A percentile compares a stretch with the other conserved stretches of the same genome.
phyloP scores from a whole-genome alignment of 2,329 filamentous ascomycete genomes.

The Monosporascus sp. region DNA sequence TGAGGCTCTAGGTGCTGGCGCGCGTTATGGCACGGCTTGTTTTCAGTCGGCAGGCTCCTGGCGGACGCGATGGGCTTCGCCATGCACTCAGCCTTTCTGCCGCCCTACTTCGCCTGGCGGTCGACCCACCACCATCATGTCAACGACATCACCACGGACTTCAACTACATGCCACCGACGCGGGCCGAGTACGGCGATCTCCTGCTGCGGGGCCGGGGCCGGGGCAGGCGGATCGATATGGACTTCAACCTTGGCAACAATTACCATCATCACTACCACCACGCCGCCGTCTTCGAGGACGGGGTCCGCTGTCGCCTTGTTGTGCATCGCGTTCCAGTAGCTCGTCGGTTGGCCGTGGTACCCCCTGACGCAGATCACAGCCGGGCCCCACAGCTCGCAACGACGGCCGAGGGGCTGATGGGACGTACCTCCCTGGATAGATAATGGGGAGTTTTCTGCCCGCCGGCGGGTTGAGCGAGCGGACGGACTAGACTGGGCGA shows the following conservation, averaged over 20 bases:
- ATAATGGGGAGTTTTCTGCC: background rate
- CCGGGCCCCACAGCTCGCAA: constrained; percentile 41
- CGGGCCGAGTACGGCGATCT: constrained; percentile 6
- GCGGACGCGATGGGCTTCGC: constrained; percentile 41
- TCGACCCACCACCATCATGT: constrained; percentile 14
- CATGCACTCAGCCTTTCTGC: constrained; percentile 9
- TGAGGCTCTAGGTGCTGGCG: constrained; percentile 60
- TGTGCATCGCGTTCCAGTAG: constrained; percentile 54
- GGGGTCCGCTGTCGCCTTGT: constrained; percentile 49
- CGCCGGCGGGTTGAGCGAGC: too few species aligned
- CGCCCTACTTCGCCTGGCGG: constrained; percentile 9
- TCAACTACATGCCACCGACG: constrained; percentile 11
- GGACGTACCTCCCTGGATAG: constrained; percentile 52
- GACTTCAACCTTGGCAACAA: too few species aligned
- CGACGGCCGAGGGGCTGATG: constrained; percentile 30
- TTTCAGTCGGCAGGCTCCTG: constrained; percentile 46
- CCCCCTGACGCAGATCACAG: constrained; percentile 52
- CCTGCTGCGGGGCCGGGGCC: background rate
- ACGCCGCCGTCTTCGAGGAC: constrained; percentile 46
- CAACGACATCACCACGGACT: constrained; percentile 11
- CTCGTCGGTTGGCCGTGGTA: constrained; percentile 59
- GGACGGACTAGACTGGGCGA: background rate
- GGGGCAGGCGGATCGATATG: background rate
- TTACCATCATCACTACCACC: too few species aligned
- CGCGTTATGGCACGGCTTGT: constrained; percentile 65